Conservation (phyloP, 2,329 filamentous ascomycete genomes). For the Epichloe brachyelytri region DNA sequence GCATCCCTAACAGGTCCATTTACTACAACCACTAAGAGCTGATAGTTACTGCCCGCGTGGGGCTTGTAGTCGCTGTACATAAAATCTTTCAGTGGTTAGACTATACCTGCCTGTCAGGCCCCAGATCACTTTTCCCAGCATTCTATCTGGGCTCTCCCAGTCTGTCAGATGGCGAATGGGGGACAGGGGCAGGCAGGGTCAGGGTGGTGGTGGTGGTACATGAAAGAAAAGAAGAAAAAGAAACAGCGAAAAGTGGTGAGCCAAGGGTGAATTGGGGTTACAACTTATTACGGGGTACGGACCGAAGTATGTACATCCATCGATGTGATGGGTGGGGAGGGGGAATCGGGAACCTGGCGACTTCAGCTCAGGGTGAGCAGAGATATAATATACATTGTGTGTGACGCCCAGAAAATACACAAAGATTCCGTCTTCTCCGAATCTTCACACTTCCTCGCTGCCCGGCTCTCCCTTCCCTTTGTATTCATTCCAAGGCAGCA, state of each 20-base stretch:
- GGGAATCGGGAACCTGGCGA: conserved; percentile 3
- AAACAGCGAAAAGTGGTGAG: conserved; percentile 1
- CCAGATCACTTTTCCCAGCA: background rate
- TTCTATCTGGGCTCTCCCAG: background rate
- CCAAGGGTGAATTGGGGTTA: conserved; percentile 4
- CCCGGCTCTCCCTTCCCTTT: conserved; percentile 1
- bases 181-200: background rate
- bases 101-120: background rate
- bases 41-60: no score
- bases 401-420: conserved; percentile 2
- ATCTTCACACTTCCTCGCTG: background rate
- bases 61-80: no score
- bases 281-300: background rate
- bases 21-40: no score
- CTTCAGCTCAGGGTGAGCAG: conserved; percentile 4
- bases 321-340: background rate
- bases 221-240: background rate
- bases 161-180: background rate
- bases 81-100: no score
- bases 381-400: conserved; percentile 10
- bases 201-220: background rate
- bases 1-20: no score
- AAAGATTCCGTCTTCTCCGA: conserved; percentile 1
- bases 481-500: background rate
- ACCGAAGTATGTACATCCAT: conserved; percentile 1